Conservation (phyloP, 2,329 filamentous ascomycete species). For the Fonsecaea erecta region DNA sequence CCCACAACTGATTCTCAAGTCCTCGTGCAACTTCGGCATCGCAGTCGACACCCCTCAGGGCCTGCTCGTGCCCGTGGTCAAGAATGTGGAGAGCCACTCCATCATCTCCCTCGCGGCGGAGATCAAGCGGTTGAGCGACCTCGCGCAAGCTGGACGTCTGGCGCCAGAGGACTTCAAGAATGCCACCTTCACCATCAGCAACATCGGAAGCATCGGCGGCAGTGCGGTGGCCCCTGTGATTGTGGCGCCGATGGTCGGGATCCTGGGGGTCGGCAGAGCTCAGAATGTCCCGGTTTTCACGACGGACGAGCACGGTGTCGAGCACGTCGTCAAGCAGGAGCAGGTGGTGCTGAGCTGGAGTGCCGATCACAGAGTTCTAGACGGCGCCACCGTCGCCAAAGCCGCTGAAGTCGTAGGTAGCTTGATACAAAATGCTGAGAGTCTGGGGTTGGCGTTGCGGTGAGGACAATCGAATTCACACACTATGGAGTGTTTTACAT, state of each 20-base stretch:
- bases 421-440: background rate
- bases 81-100: conserved; percentile 75
- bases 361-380: conserved; percentile 89
- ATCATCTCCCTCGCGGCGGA: conserved; percentile 79
- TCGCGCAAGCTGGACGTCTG: conserved; percentile 75
- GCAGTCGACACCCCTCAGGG: conserved; percentile 92
- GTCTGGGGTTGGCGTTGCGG: background rate
- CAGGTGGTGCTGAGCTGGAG: conserved; percentile 94
- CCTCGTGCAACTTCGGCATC: conserved; percentile 89
- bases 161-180: conserved; percentile 76
- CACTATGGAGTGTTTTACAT: no score
- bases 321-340: conserved; percentile 72
- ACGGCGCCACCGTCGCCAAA: conserved; percentile 90
- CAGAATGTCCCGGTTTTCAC: conserved; percentile 79
- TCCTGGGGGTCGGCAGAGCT: conserved; percentile 63
- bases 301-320: conserved; percentile 46
- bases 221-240: conserved; percentile 90
- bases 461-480: background rate
- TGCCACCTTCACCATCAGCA: conserved; percentile 92
- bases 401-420: conserved; percentile 74
- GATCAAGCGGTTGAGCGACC: conserved; percentile 71
- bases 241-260: conserved; percentile 85
- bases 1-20: conserved; percentile 75
- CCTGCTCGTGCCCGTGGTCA: conserved; percentile 88
- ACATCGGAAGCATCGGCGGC: conserved; percentile 93